Base-by-base conservation (phyloP, 2,329 filamentous ascomycete genomes). In the Capronia epimyces region DNA sequence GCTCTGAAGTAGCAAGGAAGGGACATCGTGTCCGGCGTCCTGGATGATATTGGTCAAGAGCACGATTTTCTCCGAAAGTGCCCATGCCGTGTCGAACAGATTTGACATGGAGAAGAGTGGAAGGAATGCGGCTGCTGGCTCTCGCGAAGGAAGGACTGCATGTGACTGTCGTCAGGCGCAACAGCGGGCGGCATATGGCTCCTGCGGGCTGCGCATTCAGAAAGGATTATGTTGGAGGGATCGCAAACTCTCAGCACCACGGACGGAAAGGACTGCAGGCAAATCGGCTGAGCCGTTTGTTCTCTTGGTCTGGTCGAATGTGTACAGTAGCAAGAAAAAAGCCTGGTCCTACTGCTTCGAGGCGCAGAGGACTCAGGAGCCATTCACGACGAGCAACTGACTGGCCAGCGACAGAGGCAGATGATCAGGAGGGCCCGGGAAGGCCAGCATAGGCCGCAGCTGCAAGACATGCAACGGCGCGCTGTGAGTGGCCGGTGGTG, bases 21-120 rank as follows among this genome's bases (percentile, higher is more conserved):
- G 57, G n/a, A 60, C 49, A 47, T 62, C 59, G 22, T 47, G 48
- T 25, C 50, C 53, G 16, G 52, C 43, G 22, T 52, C 48, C 41
- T 62, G 57, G 32, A 62, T 52, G 25, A 62, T 55, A 40, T 56
- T 60, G 52, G 57, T 54, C 49, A 62, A 58, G 37, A 62, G 48
- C 27, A 51, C 46, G 49, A 62, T 53, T 52, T 62, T 56, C 55
- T 59, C 57, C 48, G 49, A 46, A 43, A 34, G 16, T 49, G 51
- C 53, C 57, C 57, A 59, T 49, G 43, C 44, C 37, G 49, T 34
- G 13, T 41, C 39, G 47, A 57, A 49, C 57, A 55, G 31, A 52
- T 57, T 57, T 50, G 57, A 59, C 57, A 59, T 59, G 27, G 55
- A 49, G 45, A 53, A 46, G 45, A 27, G 49, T 39, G 46, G 34